Percentiles rank a stretch among this genome's conserved stretches.
These are phyloP conservation scores for Linnemannia exigua DNA, from an alignment of 192 early-diverging fungal genomes.

Conservation along the genomic window DNA sequence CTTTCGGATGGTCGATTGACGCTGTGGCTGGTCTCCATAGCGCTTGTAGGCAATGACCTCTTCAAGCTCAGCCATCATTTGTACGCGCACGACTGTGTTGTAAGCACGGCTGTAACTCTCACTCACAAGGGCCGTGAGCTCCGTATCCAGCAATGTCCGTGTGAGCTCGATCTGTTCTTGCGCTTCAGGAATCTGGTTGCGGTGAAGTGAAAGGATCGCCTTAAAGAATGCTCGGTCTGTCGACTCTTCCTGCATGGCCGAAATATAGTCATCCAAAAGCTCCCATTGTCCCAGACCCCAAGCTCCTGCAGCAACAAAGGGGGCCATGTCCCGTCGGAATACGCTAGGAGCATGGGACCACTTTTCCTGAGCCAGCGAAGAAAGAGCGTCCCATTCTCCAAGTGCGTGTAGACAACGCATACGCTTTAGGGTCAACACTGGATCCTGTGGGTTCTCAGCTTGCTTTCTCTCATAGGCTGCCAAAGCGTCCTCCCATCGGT, in stretches of 20 bases:
- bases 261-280: conserved; percentile 90
- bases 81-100: conserved; percentile 88
- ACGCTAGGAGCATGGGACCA: conserved; percentile 75
- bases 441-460: conserved; percentile 76
- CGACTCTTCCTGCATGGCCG: conserved; percentile 76
- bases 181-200: conserved; percentile 79
- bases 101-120: conserved; percentile 97
- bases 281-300: conserved; percentile 94
- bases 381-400: conserved; percentile 94
- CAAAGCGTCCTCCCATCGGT: conserved; percentile 95
- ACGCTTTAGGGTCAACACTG: conserved; percentile 81
- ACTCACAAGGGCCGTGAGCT: conserved; percentile 87
- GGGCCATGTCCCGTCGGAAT: conserved; percentile 82
- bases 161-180: conserved; percentile 81
- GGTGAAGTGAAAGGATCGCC: conserved; percentile 86
- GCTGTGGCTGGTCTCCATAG: conserved; percentile 80
- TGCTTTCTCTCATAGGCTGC: conserved; percentile 85
- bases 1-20: conserved; percentile 78
- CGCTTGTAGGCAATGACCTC: conserved; percentile 95
- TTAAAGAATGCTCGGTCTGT: conserved; percentile 88
- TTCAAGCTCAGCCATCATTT: conserved; percentile 98
- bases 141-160: conserved; percentile 84
- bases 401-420: conserved; percentile 95
- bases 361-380: conserved; percentile 80
- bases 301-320: conserved; percentile 89